phyloP scores from a whole-genome alignment of 306 rosid genomes.

The Cucumis cinereus region DNA sequence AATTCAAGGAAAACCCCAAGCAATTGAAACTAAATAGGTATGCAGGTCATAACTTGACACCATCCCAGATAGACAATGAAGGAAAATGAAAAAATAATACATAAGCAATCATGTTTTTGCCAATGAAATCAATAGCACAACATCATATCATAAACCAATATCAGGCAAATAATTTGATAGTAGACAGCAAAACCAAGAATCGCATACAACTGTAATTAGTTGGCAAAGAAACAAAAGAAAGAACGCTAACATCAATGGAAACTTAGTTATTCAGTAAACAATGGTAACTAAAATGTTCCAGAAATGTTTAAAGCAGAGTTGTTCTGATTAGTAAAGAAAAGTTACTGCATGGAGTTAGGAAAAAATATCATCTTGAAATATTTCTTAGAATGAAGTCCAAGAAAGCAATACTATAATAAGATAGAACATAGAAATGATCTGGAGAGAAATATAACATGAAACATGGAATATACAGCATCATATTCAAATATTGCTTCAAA shows the following conservation, averaged over 20 bases:
- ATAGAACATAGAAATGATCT: too few relatives aligned
- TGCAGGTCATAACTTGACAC: neutral
- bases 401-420: neutral
- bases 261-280: neutral
- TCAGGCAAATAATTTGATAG: too few relatives aligned
- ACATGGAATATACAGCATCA: too few relatives aligned
- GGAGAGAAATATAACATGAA: too few relatives aligned
- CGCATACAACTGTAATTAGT: neutral
- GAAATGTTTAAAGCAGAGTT: neutral
- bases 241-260: neutral
- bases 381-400: neutral
- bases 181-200: neutral
- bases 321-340: neutral
- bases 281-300: neutral
- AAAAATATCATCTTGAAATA: neutral
- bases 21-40: neutral
- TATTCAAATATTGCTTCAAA: neutral
- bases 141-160: too few relatives aligned
- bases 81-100: neutral
- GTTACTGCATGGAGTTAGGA: neutral
- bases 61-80: neutral
- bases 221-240: neutral
- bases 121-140: neutral
- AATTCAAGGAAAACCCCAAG: neutral
- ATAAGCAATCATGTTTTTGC: neutral